Conservation (phyloP, 1,284 basidiomycete species). For the Veloporphyrellus conicus region DNA sequence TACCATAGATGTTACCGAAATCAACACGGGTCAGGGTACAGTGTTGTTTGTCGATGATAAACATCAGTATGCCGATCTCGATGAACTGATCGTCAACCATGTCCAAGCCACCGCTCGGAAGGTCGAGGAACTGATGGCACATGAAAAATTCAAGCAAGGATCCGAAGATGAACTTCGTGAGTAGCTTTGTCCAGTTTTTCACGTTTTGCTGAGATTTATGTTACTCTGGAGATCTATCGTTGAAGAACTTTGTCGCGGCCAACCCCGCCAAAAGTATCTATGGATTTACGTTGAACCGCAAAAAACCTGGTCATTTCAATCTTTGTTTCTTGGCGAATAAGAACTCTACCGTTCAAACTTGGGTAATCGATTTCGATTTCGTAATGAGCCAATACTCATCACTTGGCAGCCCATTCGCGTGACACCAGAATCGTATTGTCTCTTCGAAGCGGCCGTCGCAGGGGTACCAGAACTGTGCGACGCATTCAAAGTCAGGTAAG, state of each 20-base stretch:
- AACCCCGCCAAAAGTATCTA: constrained; percentile 95
- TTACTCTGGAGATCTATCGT: constrained; percentile 63
- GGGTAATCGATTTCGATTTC: constrained; percentile 49
- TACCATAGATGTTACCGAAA: constrained; percentile 81
- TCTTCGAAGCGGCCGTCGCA: constrained; percentile 83
- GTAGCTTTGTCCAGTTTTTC: constrained; percentile 33
- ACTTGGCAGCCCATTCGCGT: constrained; percentile 75
- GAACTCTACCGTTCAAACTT: constrained; percentile 84
- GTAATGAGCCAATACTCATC: constrained; percentile 4
- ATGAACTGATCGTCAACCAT: constrained; percentile 97
- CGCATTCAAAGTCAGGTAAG: constrained; percentile 88
- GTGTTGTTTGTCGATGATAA: constrained; percentile 78
- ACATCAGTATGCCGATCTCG: constrained; percentile 90
- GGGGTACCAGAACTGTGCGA: constrained; percentile 91
- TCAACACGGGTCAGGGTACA: constrained; percentile 69
- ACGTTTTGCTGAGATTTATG: neutral
- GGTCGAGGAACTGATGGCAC: constrained; percentile 92
- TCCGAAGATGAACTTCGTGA: constrained; percentile 85
- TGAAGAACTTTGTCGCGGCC: constrained; percentile 87
- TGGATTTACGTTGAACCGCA: constrained; percentile 89
- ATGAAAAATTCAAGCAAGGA: constrained; percentile 93
- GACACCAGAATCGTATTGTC: constrained; percentile 84
- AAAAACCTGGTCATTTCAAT: constrained; percentile 89
- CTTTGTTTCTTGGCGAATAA: constrained; percentile 93
- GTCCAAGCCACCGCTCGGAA: constrained; percentile 92